Evolutionary conservation across 164 flowering plant genomes (phyloP).

Genomic region (Tetracentron sinense): DNA sequence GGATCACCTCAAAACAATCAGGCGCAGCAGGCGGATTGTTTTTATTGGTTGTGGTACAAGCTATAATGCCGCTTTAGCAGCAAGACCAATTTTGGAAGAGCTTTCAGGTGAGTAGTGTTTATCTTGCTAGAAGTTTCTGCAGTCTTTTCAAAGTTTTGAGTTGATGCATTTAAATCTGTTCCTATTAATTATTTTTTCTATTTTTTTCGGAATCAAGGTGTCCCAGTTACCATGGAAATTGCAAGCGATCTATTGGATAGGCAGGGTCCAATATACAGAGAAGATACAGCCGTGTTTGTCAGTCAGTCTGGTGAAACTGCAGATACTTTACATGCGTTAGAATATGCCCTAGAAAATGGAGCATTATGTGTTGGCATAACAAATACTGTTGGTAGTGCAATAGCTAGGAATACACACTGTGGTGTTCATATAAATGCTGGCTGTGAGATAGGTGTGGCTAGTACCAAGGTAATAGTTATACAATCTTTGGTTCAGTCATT

Average conservation of each 20-base stretch:
- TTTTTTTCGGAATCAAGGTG: conserved; percentile 34
- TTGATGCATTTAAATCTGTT: conserved; percentile 4
- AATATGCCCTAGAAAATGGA: conserved; percentile 87
- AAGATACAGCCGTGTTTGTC: conserved; percentile 95
- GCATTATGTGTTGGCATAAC: conserved; percentile 98
- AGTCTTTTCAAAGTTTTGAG: conserved; percentile 13
- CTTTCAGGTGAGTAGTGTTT: conserved; percentile 47
- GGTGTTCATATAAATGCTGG: conserved; percentile 99
- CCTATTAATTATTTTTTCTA: neutral
- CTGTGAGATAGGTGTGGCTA: conserved; percentile 95
- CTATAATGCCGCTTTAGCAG: conserved; percentile 95
- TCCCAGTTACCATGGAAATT: conserved; percentile 93
- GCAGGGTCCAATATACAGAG: conserved; percentile 93
- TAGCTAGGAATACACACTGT: conserved; percentile 89
- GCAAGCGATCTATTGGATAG: conserved; percentile 96
- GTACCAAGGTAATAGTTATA: conserved; percentile 70
- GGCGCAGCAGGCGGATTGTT: conserved; percentile 87
- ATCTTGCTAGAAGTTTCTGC: neutral
- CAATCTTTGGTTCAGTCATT: neutral
- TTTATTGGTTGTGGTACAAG: conserved; percentile 99
- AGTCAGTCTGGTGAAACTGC: conserved; percentile 99
- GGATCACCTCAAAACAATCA: conserved; percentile 90
- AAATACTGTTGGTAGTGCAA: conserved; percentile 95
- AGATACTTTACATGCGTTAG: conserved; percentile 78
- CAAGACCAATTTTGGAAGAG: conserved; percentile 88